Conservation (phyloP, 208 protist species). For the Balamuthia mandrillaris region DNA sequence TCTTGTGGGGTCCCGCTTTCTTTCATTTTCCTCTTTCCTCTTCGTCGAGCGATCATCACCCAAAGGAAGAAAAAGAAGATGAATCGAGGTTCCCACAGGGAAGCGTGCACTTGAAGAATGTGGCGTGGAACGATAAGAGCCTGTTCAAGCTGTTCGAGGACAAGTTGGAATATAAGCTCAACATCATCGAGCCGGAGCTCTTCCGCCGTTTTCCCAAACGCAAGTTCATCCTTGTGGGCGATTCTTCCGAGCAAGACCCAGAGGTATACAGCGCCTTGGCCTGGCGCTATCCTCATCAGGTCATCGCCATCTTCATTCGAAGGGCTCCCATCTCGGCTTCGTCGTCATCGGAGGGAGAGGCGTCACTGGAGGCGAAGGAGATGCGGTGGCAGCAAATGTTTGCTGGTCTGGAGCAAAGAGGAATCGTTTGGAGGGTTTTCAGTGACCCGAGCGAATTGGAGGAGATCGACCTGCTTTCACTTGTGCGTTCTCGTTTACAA, state of each 20-base stretch:
- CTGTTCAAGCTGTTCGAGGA: too few species aligned
- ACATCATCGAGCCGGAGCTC: slow-evolving; percentile 14
- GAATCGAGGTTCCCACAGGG: background rate
- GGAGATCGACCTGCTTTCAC: too few species aligned
- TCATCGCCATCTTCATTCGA: slow-evolving; percentile 40
- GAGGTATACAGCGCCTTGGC: slow-evolving; percentile 25
- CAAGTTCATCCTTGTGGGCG: slow-evolving; percentile 37
- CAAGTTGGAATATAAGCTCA: too few species aligned
- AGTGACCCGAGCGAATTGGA: too few species aligned
- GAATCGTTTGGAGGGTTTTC: too few species aligned
- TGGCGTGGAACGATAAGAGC: too few species aligned
- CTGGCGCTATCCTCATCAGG: background rate
- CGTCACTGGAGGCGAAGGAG: too few species aligned
- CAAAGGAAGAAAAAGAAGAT: background rate
- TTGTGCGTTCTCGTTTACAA: too few species aligned
- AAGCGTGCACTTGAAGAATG: slow-evolving; percentile 11
- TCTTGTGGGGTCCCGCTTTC: background rate
- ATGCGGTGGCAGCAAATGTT: too few species aligned
- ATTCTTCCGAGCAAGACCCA: slow-evolving; percentile 16
- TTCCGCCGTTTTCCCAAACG: slow-evolving; percentile 20
- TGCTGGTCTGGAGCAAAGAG: too few species aligned
- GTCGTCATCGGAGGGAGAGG: too few species aligned
- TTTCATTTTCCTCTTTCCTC: background rate
- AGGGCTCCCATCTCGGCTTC: too few species aligned
- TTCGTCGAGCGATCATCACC: background rate